Evolutionary conservation across 805 yeast genomes (phyloP).

Genomic region (Lipomyces orientalis): DNA sequence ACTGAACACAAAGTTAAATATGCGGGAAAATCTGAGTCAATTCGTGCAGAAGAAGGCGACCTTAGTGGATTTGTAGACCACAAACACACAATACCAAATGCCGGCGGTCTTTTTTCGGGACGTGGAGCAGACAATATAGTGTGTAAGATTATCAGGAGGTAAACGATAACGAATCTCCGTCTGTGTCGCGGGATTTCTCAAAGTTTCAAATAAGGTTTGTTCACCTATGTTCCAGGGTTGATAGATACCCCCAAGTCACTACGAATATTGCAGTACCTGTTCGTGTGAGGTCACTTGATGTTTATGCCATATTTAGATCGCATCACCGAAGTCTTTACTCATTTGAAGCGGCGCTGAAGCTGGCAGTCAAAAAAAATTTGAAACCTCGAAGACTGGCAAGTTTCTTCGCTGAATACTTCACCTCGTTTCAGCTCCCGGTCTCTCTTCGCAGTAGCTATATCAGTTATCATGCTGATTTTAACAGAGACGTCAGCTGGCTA

Average conservation of each 20-base stretch:
- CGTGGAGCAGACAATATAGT: no score
- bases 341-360: not conserved
- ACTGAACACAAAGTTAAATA: not conserved
- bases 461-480: slow-evolving; percentile 53
- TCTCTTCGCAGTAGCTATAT: not conserved
- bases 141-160: no score
- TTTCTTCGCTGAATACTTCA: not conserved
- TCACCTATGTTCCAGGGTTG: not conserved
- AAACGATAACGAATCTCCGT: no score
- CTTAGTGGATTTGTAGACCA: not conserved
- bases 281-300: not conserved
- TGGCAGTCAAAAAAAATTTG: not conserved
- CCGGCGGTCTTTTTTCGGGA: no score
- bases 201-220: not conserved
- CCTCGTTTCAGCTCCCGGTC: not conserved
- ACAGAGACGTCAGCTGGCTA: slow-evolving; percentile 99
- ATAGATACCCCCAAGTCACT: no score
- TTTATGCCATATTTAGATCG: not conserved
- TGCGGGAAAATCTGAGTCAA: not conserved
- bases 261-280: no score
- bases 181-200: no score
- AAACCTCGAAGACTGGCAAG: not conserved
- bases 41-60: not conserved
- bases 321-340: not conserved
- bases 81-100: not conserved